Conservation (phyloP, 2,329 filamentous ascomycete genomes). For the Phaeoacremonium minimum region DNA sequence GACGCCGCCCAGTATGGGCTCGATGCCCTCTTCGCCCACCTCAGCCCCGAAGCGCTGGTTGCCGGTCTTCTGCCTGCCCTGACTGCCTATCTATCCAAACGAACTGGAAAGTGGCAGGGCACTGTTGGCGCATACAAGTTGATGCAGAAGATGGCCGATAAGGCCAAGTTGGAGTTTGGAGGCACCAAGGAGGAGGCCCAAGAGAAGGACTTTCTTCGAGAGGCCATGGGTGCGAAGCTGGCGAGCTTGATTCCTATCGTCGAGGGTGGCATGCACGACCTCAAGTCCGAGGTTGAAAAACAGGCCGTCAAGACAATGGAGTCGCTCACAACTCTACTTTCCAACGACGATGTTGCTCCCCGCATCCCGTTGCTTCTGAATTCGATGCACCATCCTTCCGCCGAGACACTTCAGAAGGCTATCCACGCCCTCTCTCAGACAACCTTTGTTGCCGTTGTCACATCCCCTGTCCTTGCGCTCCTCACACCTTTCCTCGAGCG, state of each 20-base stretch:
- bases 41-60: constrained; percentile 79
- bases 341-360: constrained; percentile 94
- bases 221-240: constrained; percentile 84
- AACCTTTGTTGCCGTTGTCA: constrained; percentile 96
- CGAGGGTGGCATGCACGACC: constrained; percentile 91
- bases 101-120: constrained; percentile 95
- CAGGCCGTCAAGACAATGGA: constrained; percentile 91
- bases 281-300: constrained; percentile 80
- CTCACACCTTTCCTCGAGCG: constrained; percentile 93
- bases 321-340: constrained; percentile 80
- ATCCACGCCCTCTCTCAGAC: constrained; percentile 96
- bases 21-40: constrained; percentile 76
- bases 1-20: constrained; percentile 93
- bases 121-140: constrained; percentile 81
- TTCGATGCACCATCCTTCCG: constrained; percentile 90
- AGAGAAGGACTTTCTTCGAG: constrained; percentile 84
- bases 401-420: constrained; percentile 85
- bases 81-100: constrained; percentile 70
- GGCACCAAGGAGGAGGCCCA: constrained; percentile 75
- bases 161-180: constrained; percentile 81
- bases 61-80: constrained; percentile 77
- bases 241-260: constrained; percentile 86
- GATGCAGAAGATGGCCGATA: constrained; percentile 90
- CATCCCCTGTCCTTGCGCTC: constrained; percentile 89
- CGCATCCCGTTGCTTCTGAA: constrained; percentile 89